phyloP scores from a whole-genome alignment of 192 early-diverging fungal genomes.

The Funneliformis geosporum region DNA sequence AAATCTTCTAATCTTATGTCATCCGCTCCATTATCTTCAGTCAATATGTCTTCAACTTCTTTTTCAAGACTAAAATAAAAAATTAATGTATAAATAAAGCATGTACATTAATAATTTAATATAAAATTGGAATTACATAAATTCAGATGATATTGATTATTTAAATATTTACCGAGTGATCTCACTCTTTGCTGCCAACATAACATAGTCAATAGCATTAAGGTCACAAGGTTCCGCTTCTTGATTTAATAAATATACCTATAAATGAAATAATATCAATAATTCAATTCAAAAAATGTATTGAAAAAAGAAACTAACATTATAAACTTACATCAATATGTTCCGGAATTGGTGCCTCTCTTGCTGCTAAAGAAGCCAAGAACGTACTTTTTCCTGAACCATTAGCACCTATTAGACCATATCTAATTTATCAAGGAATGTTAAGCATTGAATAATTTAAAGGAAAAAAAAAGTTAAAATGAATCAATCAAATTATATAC shows the following conservation, averaged over 20 bases:
- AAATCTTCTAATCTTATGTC: conserved; percentile 88
- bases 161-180: conserved; percentile 59
- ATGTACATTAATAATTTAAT: background rate
- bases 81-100: background rate
- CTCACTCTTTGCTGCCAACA: conserved; percentile 86
- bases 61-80: conserved; percentile 66
- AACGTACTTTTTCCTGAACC: conserved; percentile 96
- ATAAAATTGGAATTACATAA: background rate
- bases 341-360: conserved; percentile 93
- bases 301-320: background rate
- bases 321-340: conserved; percentile 84
- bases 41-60: conserved; percentile 87
- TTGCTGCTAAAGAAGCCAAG: conserved; percentile 85
- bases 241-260: conserved; percentile 92
- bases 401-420: conserved; percentile 94
- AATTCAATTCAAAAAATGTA: background rate
- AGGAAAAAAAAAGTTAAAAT: background rate
- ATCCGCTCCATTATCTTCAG: conserved; percentile 78
- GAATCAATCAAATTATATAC: conserved; percentile 25
- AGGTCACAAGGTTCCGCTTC: conserved; percentile 94
- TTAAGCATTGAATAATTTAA: background rate
- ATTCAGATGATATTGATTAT: background rate
- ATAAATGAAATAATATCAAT: conserved; percentile 10
- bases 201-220: conserved; percentile 90
- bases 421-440: conserved; percentile 36